Conservation (phyloP, 371 early-diverging fungal species). For the Batkoa obscura region DNA sequence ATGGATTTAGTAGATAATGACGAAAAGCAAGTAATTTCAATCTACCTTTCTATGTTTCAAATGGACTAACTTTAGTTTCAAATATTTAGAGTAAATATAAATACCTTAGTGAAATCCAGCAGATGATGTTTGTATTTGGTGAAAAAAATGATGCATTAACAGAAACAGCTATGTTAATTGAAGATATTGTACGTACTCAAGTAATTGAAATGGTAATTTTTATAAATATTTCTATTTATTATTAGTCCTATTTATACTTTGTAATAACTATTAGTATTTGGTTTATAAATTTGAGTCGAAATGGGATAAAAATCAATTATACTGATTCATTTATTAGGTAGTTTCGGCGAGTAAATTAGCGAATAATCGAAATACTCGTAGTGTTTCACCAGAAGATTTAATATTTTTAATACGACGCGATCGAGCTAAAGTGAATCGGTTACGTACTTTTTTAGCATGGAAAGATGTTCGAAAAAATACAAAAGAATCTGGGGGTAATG, state of each 20-base stretch:
- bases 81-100: constrained; percentile 20
- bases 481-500: constrained; percentile 42
- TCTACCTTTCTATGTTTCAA: too few relatives aligned
- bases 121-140: constrained; percentile 98
- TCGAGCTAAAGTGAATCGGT: constrained; percentile 72
- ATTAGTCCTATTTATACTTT: too few relatives aligned
- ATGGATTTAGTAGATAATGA: too few relatives aligned
- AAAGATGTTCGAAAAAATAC: constrained; percentile 89
- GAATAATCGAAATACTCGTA: constrained; percentile 57
- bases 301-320: too few relatives aligned
- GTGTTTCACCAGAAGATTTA: constrained; percentile 74
- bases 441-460: constrained; percentile 81
- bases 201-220: constrained; percentile 74
- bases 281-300: too few relatives aligned
- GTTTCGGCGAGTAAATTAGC: constrained; percentile 74
- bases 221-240: not conserved
- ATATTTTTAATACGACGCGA: constrained; percentile 94
- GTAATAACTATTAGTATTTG: too few relatives aligned
- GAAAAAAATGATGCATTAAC: constrained; percentile 77
- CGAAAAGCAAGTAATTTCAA: too few relatives aligned
- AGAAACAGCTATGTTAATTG: constrained; percentile 70
- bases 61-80: too few relatives aligned
- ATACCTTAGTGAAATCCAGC: constrained; percentile 62
- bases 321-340: too few relatives aligned
- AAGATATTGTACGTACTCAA: constrained; percentile 89